Evolutionary conservation across 31 red algal species (phyloP).

Genomic region (Bonnemaisonia californica): DNA sequence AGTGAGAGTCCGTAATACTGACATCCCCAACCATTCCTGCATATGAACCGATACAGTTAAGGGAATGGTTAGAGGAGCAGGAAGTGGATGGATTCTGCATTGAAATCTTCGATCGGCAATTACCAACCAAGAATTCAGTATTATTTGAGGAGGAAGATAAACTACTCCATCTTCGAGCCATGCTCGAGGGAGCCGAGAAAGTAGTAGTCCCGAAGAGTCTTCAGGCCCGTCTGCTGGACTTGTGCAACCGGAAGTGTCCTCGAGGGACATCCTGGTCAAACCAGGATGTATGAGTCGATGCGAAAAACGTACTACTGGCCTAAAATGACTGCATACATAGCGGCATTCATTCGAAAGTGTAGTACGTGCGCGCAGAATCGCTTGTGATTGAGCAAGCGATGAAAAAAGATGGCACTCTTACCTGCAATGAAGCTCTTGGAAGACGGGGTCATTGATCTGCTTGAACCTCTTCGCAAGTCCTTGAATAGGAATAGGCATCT

Average conservation of each 20-base stretch:
- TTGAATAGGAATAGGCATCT: background rate
- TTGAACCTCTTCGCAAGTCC: background rate
- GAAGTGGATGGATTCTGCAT: background rate
- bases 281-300: conserved; percentile 6
- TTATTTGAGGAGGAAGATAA: background rate
- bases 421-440: background rate
- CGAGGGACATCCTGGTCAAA: background rate
- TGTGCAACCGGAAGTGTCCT: background rate
- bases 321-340: background rate
- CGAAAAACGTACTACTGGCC: conserved; percentile 21
- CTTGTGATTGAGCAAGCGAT: background rate
- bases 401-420: background rate
- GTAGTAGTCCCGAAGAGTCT: background rate
- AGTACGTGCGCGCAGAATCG: background rate
- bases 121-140: background rate
- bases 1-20: background rate
- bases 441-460: conserved; percentile 1
- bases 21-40: background rate
- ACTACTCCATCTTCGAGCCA: background rate
- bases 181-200: background rate
- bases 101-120: background rate
- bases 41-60: background rate
- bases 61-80: background rate
- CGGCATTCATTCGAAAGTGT: background rate
- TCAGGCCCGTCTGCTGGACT: background rate